Base-by-base conservation (phyloP, 805 yeast genomes). In the Candida krabiensis region DNA sequence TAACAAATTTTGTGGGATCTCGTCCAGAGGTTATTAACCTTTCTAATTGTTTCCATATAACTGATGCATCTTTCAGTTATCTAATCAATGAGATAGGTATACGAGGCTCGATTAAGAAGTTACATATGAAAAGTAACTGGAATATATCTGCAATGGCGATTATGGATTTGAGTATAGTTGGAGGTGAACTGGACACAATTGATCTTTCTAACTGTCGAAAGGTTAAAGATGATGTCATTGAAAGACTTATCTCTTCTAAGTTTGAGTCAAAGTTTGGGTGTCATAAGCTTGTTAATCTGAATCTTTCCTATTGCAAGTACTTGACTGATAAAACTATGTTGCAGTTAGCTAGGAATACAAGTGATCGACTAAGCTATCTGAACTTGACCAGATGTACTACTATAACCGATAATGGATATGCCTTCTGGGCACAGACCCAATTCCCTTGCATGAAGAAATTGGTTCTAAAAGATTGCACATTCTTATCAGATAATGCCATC, bases 81-180 rank as follows among this genome's bases (percentile, higher is more conserved):
- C 66, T 85, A 68, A 78, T 84, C 15, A 82, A 79, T 50, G 86
- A 83, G 48, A 71, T 83, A 38, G 89, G 89, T 2, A 78, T 81
- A 49, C 56, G 77, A 27, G 88, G 88, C 3, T 67, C 70, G 22
- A 71, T 85, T 30, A 66, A 67, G 37, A 60, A 62, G 8, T 62
- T 85, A 34, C 71, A 69, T 43, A 81, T 84, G 88, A 70, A 68
- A 44, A 77, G 85, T 12, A 81, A 77, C 33, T 84, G 91, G 91
- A 86, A 82, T 49, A 78, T 85, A 7, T 75, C 82, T 42, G 86
- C 88, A 2, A 80, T 83, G 86, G 85, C 90, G 2, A 81, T 84
- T 21, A 82, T 84, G 88, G 91, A 85, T 56, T 60, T 84, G 28
- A 74, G 87, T 1, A 79, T 75, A 2, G 79, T 83, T 22, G 89